These are phyloP conservation scores for Solanum corneliomulleri DNA, from an alignment of 257 asterid species.

Conservation along the genomic window DNA sequence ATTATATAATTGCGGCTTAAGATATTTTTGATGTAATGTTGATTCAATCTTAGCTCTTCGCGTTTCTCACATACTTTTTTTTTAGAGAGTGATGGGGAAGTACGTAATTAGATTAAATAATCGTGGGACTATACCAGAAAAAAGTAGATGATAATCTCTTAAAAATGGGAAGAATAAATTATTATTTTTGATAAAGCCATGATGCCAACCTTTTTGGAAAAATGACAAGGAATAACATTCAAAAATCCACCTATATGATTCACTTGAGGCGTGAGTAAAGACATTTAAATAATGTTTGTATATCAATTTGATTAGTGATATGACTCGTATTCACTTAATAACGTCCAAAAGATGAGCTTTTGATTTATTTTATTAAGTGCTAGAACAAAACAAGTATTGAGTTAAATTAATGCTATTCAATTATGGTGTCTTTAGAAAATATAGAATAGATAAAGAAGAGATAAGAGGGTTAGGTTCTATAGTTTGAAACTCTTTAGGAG, in stretches of 20 bases:
- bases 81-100: too few species aligned
- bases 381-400: neutral
- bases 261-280: neutral
- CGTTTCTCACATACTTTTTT: neutral
- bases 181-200: neutral
- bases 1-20: too few species aligned
- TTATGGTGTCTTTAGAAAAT: neutral
- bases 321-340: neutral
- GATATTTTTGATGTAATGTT: too few species aligned
- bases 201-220: neutral
- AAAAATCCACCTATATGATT: neutral
- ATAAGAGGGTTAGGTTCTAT: neutral
- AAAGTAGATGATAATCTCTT: neutral
- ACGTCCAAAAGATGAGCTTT: neutral
- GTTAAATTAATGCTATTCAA: neutral
- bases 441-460: neutral
- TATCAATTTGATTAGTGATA: neutral
- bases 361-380: neutral
- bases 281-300: neutral
- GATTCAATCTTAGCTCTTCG: neutral
- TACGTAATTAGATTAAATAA: neutral
- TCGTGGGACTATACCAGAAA: neutral
- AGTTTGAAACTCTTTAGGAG: neutral
- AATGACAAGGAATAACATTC: neutral
- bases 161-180: neutral